Evolutionary conservation across 257 asterid genomes (phyloP).

Genomic region (Solanum dulcamara): DNA sequence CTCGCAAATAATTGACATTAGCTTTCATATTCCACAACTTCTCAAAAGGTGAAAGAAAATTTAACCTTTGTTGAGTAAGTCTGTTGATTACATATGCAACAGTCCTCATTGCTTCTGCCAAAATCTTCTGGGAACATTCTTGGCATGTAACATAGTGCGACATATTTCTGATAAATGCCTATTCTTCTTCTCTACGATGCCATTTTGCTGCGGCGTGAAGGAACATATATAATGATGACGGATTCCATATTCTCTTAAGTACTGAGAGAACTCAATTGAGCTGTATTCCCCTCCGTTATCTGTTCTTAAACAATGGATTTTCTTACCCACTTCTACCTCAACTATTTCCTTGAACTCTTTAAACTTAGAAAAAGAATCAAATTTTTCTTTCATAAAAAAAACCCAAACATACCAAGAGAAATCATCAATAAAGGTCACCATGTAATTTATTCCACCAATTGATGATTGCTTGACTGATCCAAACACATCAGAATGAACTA

Average conservation of each 20-base stretch:
- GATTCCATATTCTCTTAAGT: neutral
- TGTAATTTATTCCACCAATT: neutral
- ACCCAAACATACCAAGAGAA: no score
- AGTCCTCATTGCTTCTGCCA: no score
- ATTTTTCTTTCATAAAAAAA: no score
- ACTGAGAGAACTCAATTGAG: neutral
- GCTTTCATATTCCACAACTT: no score
- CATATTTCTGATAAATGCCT: neutral
- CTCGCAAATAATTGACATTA: no score
- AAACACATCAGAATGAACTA: slow-evolving; percentile 10
- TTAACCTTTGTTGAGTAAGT: no score
- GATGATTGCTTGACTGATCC: neutral
- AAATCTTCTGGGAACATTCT: no score
- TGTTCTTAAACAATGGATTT: neutral
- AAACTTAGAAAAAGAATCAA: no score
- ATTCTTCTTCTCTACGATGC: neutral
- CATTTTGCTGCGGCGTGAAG: neutral
- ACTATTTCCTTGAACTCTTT: neutral
- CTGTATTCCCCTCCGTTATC: neutral
- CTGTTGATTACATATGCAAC: no score
- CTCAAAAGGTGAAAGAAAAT: no score
- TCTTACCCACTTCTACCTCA: neutral
- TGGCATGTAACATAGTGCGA: neutral
- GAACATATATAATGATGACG: neutral
- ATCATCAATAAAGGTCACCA: neutral